Base-by-base conservation (phyloP, 768 basidiomycete genomes). In the Coprinopsis sp. region DNA sequence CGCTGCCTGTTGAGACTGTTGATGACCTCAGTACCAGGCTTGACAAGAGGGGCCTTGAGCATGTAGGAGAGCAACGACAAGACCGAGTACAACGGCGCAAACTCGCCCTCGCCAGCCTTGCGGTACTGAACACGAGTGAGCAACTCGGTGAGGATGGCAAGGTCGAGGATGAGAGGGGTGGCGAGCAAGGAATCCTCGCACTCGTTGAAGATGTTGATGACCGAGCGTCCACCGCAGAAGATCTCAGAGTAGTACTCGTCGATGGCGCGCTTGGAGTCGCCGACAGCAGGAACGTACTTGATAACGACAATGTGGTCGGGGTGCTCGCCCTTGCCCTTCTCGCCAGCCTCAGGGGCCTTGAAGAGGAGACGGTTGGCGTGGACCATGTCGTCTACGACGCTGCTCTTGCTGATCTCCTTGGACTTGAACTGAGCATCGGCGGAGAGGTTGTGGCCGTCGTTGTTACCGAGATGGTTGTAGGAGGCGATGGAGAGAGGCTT, bases 191-290 rank as follows among this genome's bases (percentile, higher is more conserved):
- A 96, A 65, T 98, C 95, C 84, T 95, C 92, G 76, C 95, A 97
- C 67, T 94, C 89, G 66, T 97, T 97, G 80, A 95, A 96, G 70
- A 92, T 91, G 65, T 90, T 92, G 75, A 96, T 93, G 10, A 88
- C 91, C 53, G 87, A 89, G 52, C 91, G 76, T 23, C 94, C 94
- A 55, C 94, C 94, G 61, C 94, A 95, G 73, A 94, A 85, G 59
- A 98, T 93, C 76, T 98, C 94, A 10, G 91, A 94, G 68, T 93
- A 92, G 70, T 97, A 98, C 74, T 97, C 94, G 69, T 98, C 96
- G 74, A 98, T 92, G n/a, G 94, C 96, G 47, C 91, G 79, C 81
- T 97, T 98, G 47, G 89, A 91, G 72, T 98, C 96, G 30, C 95
- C 94, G 24, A 95, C 93, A 21, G 93, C 90, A 18, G 91, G 92